Evolutionary conservation across 164 flowering plant species (phyloP).

Genomic region (Tinospora cordifolia): DNA sequence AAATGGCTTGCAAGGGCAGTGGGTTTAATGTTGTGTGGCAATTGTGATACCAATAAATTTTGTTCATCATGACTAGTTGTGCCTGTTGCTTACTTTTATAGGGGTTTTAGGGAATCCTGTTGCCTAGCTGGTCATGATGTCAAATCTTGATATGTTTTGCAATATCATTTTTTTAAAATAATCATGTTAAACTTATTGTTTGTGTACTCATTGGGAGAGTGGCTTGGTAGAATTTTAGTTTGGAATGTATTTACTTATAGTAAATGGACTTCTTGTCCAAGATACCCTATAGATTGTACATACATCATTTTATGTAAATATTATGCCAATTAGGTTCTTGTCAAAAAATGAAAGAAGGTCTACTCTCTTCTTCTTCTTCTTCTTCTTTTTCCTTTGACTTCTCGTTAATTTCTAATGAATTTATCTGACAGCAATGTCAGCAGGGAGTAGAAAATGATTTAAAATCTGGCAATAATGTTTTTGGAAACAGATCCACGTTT

Average conservation of each 20-base stretch:
- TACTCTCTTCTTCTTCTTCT: too few relatives aligned
- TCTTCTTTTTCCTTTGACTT: not conserved
- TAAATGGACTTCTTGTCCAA: too few relatives aligned
- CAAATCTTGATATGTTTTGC: not conserved
- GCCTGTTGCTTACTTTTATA: not conserved
- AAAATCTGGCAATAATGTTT: conserved; percentile 10
- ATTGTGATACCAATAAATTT: too few relatives aligned
- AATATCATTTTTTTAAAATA: not conserved
- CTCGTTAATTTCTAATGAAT: not conserved
- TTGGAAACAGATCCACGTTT: conserved; percentile 80
- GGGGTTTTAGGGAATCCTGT: not conserved
- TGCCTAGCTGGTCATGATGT: not conserved
- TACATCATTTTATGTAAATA: too few relatives aligned
- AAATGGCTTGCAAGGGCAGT: too few relatives aligned
- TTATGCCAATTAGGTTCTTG: too few relatives aligned
- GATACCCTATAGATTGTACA: too few relatives aligned
- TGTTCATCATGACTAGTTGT: not conserved
- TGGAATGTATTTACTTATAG: too few relatives aligned
- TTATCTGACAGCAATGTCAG: not conserved
- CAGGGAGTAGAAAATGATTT: not conserved
- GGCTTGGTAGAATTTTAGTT: too few relatives aligned
- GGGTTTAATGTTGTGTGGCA: too few relatives aligned
- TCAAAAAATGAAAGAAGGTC: too few relatives aligned
- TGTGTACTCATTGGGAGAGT: too few relatives aligned
- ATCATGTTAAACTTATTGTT: not conserved